Base-by-base conservation (phyloP, 768 basidiomycete genomes). In the Arthromyces matolae region DNA sequence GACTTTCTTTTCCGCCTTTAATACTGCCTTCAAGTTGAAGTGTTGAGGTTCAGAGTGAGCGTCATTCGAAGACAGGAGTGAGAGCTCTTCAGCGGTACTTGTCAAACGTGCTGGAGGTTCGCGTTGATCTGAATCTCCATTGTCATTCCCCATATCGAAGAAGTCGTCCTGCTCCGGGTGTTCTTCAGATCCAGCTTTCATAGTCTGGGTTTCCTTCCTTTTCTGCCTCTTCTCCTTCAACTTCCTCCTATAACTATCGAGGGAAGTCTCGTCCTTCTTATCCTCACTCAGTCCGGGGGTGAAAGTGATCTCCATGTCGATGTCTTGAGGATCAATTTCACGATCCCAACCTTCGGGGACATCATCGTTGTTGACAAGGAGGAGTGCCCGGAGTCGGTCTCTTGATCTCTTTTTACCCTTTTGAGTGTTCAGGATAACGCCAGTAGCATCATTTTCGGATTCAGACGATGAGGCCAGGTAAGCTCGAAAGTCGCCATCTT, bases 301-400 rank as follows among this genome's bases (percentile, higher is more conserved):
- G 65, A 99, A 98, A 0, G 95, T 97, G 60, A 99, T 87, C 69
- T 97, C 86, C 89, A 99, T 89, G 48, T 93, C 91, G 8, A 84
- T 77, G 55, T 85, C 82, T 35, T 66, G 72, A 32, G 66, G 70
- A 16, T 62, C 70, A 32, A 65, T 71, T 3, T 66, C 69, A 20
- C 71, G 70, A 32, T 80, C 80, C 92, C 93, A 93, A 8, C 92
- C 90, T 59, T 96, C 93, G 1, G 90, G 90, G 46, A 91, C 63
- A 18, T 86, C 79, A 6, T 81, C 75, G 23, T 75, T 77, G 10
- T 80, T 81, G 3, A 78, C 76, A 19, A 95, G 79, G 8, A 97
- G 71, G 20, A 95, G 65, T 2, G 77, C 74, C n/a, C 93, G 85
- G 9, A 96, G 72, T 57, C 76, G 81, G 42, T 86, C 81, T n/a